Evolutionary conservation across 208 protist genomes (phyloP), one percentile per base, ranked within the genome.

Genomic region (Spongospora subterranea): DNA sequence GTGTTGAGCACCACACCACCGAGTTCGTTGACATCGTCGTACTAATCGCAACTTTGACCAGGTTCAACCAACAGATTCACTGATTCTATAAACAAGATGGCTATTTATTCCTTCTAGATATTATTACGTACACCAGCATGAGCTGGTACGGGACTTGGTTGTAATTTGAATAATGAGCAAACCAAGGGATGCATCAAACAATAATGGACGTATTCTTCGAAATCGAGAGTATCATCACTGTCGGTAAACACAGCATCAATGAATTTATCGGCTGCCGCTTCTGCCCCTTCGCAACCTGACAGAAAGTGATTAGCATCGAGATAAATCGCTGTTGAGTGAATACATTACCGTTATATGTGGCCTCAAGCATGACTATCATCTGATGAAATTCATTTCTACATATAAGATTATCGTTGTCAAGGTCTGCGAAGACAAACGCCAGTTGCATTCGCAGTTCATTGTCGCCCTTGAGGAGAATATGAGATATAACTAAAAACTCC

Each of bases 401-500:
- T 35, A 82, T 35, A 6, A 82, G 6, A 6, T 82, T 13, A 43
- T 82, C 71, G 6, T 82, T n/a, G n/a, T 82, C 40, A 20, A 20
- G 6, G n/a, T 82, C 71, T 6, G 71, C 71, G 71, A 82, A 82
- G 13, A 35, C 40, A n/a, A 82, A 82, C 6, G 35, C n/a, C 17
- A 82, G 35, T n/a, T 82, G 71, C 71, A 82, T 35, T 6, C 71
- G 71, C 35, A 45, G 6, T 13, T 82, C 71, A 35, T 82, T 35
- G 6, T 6, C 17, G 17, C 71, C 71, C 35, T 82, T 82, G 13
- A 82, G 71, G n/a, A 82, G 71, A 39, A 82, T 82, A 43, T 82
- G n/a, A n/a, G 71, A 6, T 43, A 43, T n/a, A 20, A 82, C 71
- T 35, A 82, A 43, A n/a, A 82, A 82, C 71, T 82, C 71, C 13